A percentile compares a stretch with the other conserved stretches of the same genome.
These are phyloP conservation scores for Parastagonospora avenae DNA, from an alignment of 2,329 filamentous ascomycete genomes.

Conservation along the genomic window DNA sequence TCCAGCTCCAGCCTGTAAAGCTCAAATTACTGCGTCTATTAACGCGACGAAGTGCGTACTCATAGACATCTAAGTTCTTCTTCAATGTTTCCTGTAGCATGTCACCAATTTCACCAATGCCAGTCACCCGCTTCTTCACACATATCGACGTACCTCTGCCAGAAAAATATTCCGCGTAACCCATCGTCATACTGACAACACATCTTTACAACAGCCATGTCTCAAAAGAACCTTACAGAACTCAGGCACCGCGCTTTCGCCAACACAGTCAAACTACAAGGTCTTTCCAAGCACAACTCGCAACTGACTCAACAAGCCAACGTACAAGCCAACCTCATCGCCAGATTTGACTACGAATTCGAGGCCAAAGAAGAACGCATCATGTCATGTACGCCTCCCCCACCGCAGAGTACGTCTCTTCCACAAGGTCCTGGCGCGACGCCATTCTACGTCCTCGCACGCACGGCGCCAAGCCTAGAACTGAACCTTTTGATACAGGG, in stretches of 20 bases:
- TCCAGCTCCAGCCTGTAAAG: too few relatives aligned
- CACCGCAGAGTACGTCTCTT: background rate
- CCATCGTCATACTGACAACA: background rate
- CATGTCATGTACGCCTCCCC: background rate
- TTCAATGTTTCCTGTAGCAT: too few relatives aligned
- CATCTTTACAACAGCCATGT: too few relatives aligned
- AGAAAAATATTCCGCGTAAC: background rate
- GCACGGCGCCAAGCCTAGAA: background rate
- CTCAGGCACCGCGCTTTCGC: conserved; percentile 1
- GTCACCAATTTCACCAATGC: too few relatives aligned
- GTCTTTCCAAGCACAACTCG: background rate
- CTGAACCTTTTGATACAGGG: conserved; percentile 7
- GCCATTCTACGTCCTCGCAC: conserved; percentile 3
- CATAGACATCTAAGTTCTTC: too few relatives aligned
- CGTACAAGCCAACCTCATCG: background rate
- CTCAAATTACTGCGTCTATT: too few relatives aligned
- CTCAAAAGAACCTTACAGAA: background rate
- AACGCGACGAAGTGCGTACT: too few relatives aligned
- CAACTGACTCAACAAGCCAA: background rate
- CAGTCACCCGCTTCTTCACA: too few relatives aligned
- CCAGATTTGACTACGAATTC: background rate
- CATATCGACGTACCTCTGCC: background rate
- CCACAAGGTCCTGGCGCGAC: background rate
- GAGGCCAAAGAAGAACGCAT: background rate
- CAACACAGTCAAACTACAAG: conserved; percentile 1